Evolutionary conservation across 257 asterid species (phyloP), one percentile per base, ranked within the genome.

Genomic region (Coffea canephora): DNA sequence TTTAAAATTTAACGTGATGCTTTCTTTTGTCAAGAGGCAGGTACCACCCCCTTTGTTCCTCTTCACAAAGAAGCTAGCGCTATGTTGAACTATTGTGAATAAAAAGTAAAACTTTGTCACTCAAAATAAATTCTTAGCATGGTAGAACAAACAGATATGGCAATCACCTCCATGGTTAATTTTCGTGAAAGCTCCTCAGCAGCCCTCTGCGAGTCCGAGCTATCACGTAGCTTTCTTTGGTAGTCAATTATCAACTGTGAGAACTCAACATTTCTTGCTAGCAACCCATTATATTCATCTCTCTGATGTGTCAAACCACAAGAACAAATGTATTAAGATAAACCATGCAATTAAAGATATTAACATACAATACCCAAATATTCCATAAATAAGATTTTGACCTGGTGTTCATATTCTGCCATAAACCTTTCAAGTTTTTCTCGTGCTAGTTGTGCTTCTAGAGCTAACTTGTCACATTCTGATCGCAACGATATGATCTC

Each of bases 361-460:
- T 15, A 62, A 73, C 14, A 65, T 71, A 72, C n/a, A 77, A 18
- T 5, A 61, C 67, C 45, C 77, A 54, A 13, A 41, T 76, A 64
- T 34, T 57, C 41, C 65, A 67, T 34, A 27, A 55, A 45, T 14
- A 85, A 81, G n/a, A 66, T 68, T 49, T 73, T 78, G 81, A 94
- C 98, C 95, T 91, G 96, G 77, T 89, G 95, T 70, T 95, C 99
- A 77, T 83, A 95, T 71, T 95, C 99, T 87, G 88, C 87, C 96
- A 91, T 75, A 80, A 87, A 93, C 82, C 98, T 89, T 69, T 79
- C 87, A 54, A 92, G 93, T 85, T 90, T 95, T 78, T 90, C 99
- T 69, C 82, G 90, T 16, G 97, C 89, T 77, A 88, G 89, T 77
- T 79, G 92, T 62, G 92, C 95, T 87, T 92, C 97, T 83, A 93